Percentiles rank a stretch among this genome's conserved stretches.
phyloP scores from a whole-genome alignment of 2,329 filamentous ascomycete species.

The Madurella fahalii region DNA sequence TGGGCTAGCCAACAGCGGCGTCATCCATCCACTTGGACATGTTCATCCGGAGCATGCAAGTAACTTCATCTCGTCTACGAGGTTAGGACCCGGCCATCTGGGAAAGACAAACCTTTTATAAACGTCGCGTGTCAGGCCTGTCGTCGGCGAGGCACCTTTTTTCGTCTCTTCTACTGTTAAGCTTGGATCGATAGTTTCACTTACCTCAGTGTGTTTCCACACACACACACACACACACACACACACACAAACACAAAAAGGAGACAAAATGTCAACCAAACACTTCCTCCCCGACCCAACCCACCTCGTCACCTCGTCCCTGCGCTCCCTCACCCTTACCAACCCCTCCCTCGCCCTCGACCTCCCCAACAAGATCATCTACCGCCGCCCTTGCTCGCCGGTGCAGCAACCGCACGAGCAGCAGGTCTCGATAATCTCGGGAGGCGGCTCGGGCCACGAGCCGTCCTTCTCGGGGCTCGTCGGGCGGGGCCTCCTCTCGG shows the following conservation, averaged over 20 bases:
- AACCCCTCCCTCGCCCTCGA: constrained; percentile 84
- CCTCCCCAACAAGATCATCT: constrained; percentile 75
- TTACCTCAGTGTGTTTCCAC: background rate
- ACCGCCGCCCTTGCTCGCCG: constrained; percentile 53
- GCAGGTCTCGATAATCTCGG: constrained; percentile 79
- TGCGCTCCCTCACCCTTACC: constrained; percentile 72
- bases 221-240: too few species aligned
- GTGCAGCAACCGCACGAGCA: constrained; percentile 34
- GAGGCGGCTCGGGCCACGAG: constrained; percentile 87
- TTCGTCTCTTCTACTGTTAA: too few species aligned
- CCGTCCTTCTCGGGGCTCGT: constrained; percentile 85
- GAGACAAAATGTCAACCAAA: constrained; percentile 53
- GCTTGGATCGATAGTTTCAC: background rate
- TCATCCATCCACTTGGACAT: background rate
- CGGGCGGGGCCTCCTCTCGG: constrained; percentile 73
- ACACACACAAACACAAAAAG: too few species aligned
- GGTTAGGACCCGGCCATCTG: too few species aligned
- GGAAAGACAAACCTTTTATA: too few species aligned
- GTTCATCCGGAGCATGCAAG: too few species aligned
- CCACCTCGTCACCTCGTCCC: constrained; percentile 71
- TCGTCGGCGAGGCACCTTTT: too few species aligned
- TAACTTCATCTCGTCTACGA: too few species aligned
- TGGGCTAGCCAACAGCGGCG: background rate
- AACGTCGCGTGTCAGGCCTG: too few species aligned
- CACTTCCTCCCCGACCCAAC: constrained; percentile 87